These are phyloP conservation scores for Earliella scabrosa DNA, from an alignment of 1,284 basidiomycete genomes.

Conservation along the genomic window DNA sequence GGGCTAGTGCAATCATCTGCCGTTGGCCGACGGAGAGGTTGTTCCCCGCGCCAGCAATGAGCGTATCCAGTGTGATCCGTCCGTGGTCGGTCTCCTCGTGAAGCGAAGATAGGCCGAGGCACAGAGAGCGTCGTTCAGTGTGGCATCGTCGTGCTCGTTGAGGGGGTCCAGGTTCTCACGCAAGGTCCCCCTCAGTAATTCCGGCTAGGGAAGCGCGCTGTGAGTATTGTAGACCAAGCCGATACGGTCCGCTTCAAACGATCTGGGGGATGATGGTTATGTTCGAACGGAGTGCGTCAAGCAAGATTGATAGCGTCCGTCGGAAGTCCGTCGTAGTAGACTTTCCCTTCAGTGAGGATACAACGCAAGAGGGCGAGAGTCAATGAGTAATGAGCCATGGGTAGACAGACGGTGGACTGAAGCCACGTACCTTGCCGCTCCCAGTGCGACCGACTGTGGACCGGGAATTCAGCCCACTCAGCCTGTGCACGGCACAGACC, in stretches of 20 bases:
- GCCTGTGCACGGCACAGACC: too few relatives aligned
- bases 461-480: too few relatives aligned
- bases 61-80: slow-evolving; percentile 39
- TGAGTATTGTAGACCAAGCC: background rate
- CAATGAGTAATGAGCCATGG: slow-evolving; percentile 40
- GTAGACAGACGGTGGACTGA: background rate
- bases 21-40: slow-evolving; percentile 45
- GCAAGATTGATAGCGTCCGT: slow-evolving; percentile 58
- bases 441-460: slow-evolving; percentile 66
- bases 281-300: slow-evolving; percentile 54
- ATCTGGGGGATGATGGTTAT: slow-evolving; percentile 52
- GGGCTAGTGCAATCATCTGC: slow-evolving; percentile 54
- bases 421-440: slow-evolving; percentile 16
- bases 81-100: slow-evolving; percentile 32
- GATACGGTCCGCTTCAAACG: slow-evolving; percentile 1
- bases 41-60: slow-evolving; percentile 40
- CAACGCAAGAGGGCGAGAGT: slow-evolving; percentile 46
- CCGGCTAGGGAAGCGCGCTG: slow-evolving; percentile 49
- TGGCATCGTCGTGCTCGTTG: slow-evolving; percentile 71
- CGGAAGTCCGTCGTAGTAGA: slow-evolving; percentile 38
- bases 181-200: slow-evolving; percentile 63
- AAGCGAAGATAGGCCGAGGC: too few relatives aligned
- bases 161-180: slow-evolving; percentile 76
- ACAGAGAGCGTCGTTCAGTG: slow-evolving; percentile 48
- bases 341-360: slow-evolving; percentile 50